Evolutionary conservation across 306 rosid genomes (phyloP).

Genomic region (Boehmeria nivea): DNA sequence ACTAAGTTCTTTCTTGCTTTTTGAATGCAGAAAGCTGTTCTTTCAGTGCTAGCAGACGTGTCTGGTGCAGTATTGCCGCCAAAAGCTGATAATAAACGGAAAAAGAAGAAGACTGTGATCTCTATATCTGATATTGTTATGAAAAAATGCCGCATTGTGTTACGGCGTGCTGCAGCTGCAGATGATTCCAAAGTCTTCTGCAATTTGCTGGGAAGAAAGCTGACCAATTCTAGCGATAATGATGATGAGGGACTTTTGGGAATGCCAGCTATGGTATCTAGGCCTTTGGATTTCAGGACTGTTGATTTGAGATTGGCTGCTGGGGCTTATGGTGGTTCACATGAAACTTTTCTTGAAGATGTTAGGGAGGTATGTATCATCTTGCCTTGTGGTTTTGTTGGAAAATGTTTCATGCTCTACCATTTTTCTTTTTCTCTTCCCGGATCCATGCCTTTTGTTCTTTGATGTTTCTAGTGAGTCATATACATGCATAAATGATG

Average conservation of each 20-base stretch:
- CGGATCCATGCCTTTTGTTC: background rate
- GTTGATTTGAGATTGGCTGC: constrained; percentile 87
- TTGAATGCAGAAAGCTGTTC: constrained; percentile 90
- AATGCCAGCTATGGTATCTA: constrained; percentile 83
- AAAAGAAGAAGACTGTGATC: constrained; percentile 50
- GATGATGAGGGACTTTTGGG: constrained; percentile 99
- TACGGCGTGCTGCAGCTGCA: constrained; percentile 80
- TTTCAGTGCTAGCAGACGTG: constrained; percentile 66
- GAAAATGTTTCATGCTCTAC: background rate
- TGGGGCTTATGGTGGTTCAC: constrained; percentile 84
- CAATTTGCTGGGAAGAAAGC: constrained; percentile 89
- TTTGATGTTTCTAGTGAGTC: background rate
- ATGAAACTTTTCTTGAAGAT: constrained; percentile 89
- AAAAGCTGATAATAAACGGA: constrained; percentile 48
- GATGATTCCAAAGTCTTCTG: constrained; percentile 89
- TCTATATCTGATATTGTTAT: constrained; percentile 68
- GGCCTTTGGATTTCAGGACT: constrained; percentile 96
- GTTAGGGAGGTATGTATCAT: constrained; percentile 70
- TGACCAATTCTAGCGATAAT: constrained; percentile 75
- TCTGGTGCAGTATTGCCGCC: constrained; percentile 42
- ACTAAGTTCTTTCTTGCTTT: constrained; percentile 31
- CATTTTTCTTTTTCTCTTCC: background rate
- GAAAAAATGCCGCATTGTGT: constrained; percentile 86
- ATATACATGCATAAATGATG: background rate
- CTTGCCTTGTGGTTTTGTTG: constrained; percentile 14